Evolutionary conservation across 2,329 filamentous ascomycete species (phyloP), one percentile per base, ranked within the genome.

Genomic region (Phialophora expanda): DNA sequence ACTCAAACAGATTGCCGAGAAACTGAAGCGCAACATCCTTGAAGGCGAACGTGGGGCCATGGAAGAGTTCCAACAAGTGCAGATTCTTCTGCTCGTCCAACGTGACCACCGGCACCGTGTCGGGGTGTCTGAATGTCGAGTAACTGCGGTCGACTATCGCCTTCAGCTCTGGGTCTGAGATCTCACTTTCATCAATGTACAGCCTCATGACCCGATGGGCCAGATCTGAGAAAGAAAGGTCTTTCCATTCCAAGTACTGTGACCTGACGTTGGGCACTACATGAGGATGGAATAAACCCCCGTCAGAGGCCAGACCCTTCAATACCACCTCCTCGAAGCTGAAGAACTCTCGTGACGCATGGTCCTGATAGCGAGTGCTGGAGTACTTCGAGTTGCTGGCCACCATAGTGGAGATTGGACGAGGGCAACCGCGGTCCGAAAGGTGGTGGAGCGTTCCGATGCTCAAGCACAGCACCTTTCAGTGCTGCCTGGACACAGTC

Each of bases 1-100:
- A 83, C 70, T 82, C 80, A 64, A 83, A 98, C 2, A 99, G 83
- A 75, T 99, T 98, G n/a, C 95, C 95, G 1, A 99, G 82, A 75
- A 97, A 95, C 74, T 98, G 94, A 68, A 98, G 83, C 17, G 93
- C 93, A 59, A 93, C 91, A 78, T 98, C 94, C 80, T 98, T 97
- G 83, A 98, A 98, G 1, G 94, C 90, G 76, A 93, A 97, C 0
- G 90, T 98, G 7, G 92, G 95, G 1, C 95, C 95, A 77, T 98
- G 94, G 84, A 98, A 99, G 51, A 99, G 86, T 79, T 99, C 95
- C 38, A 99, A 86, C 63, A 97, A 83, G 76, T 97, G 88, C 50
- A 97, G 83, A 76, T 94, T 90, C 71, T 86, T 83, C 67, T 83
- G 77, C 73, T 86, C 82, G 75, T 94, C 86, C 61, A 97, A 83